A percentile compares a stretch with the other conserved stretches of the same genome.
phyloP scores from a whole-genome alignment of 2,329 filamentous ascomycete species.

The Daldinia sp. region DNA sequence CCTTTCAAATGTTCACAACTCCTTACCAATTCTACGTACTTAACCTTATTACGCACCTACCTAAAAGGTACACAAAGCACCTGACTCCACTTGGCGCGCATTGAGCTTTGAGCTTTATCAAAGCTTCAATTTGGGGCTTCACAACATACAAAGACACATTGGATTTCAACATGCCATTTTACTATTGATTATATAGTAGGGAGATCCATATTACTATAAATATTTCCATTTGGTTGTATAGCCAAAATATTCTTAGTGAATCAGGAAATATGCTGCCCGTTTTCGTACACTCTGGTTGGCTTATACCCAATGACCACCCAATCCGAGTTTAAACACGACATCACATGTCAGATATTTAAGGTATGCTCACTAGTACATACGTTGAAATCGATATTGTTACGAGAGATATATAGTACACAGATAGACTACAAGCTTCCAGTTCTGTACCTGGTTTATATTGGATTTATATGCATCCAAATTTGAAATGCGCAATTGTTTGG shows the following conservation, averaged over 20 bases:
- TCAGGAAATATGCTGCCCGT: not conserved
- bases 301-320: not conserved
- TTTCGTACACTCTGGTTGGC: not conserved
- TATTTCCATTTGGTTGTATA: no score
- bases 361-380: not conserved
- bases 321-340: not conserved
- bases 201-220: no score
- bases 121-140: no score
- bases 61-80: no score
- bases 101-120: no score
- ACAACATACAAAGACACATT: not conserved
- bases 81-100: not conserved
- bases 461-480: not conserved
- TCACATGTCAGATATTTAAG: not conserved
- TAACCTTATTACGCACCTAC: no score
- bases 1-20: constrained; percentile 6
- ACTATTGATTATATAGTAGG: no score
- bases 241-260: no score
- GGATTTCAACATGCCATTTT: not conserved
- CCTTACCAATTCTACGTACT: no score
- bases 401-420: not conserved
- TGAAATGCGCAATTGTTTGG: no score
- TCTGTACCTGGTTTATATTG: not conserved
- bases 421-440: not conserved
- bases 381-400: not conserved